Evolutionary conservation across 305 asterid genomes (phyloP).

Genomic region (Plantago lanceolata): DNA sequence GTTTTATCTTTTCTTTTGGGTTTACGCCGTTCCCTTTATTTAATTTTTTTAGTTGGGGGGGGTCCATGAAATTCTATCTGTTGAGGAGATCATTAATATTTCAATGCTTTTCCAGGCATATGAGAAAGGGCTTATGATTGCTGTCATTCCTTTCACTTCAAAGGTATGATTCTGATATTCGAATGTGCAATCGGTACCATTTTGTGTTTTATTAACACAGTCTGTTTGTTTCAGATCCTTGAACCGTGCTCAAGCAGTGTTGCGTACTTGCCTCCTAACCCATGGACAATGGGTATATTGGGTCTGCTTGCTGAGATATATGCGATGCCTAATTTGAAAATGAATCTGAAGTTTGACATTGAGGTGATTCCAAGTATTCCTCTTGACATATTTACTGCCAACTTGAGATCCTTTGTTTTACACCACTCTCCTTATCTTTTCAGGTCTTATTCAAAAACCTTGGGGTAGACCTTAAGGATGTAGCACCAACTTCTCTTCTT

Average conservation of each 20-base stretch:
- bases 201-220: constrained; percentile 17
- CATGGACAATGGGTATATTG: constrained; percentile 99
- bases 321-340: constrained; percentile 93
- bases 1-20: constrained; percentile 9
- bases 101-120: constrained; percentile 67
- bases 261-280: constrained; percentile 97
- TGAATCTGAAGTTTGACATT: constrained; percentile 96
- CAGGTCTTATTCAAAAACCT: constrained; percentile 94
- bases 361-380: constrained; percentile 49
- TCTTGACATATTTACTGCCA: background rate
- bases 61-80: background rate
- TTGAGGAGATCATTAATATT: background rate
- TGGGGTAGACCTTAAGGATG: constrained; percentile 85
- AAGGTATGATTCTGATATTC: constrained; percentile 52
- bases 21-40: constrained; percentile 7
- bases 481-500: constrained; percentile 76
- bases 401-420: background rate
- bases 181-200: constrained; percentile 3
- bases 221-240: constrained; percentile 53
- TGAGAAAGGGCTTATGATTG: constrained; percentile 95
- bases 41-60: background rate
- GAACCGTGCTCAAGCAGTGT: constrained; percentile 91
- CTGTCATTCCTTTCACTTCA: constrained; percentile 93
- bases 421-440: constrained; percentile 23
- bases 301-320: constrained; percentile 90